Percentiles rank a stretch among this genome's conserved stretches.
These are phyloP conservation scores for Suillus clintonianus DNA, from an alignment of 768 basidiomycete species.

Conservation along the genomic window DNA sequence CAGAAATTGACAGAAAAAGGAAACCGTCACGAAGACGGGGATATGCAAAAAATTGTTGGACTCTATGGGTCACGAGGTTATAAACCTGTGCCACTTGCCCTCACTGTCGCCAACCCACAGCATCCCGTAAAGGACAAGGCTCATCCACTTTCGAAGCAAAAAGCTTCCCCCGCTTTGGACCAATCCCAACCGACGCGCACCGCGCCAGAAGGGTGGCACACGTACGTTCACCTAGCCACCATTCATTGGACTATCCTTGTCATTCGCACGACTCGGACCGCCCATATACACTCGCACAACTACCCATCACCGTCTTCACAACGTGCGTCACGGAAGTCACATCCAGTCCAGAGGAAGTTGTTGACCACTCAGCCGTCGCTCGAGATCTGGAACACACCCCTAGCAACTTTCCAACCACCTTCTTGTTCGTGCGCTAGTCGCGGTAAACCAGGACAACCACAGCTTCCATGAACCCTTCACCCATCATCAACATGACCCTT, in stretches of 20 bases:
- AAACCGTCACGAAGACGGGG: constrained; percentile 28
- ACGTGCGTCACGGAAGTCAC: constrained; percentile 7
- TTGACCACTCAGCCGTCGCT: constrained; percentile 22
- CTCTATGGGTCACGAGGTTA: constrained; percentile 28
- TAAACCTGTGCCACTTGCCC: constrained; percentile 30
- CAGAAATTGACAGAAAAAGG: not conserved
- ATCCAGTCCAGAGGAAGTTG: constrained; percentile 1
- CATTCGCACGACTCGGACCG: constrained; percentile 35
- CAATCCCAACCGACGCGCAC: constrained; percentile 23
- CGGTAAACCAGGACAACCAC: constrained; percentile 17
- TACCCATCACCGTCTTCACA: constrained; percentile 21
- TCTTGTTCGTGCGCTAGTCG: constrained; percentile 37
- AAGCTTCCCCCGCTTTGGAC: constrained; percentile 41
- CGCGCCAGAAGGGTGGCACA: constrained; percentile 25
- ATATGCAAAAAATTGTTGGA: constrained; percentile 31
- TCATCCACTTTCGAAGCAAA: constrained; percentile 43
- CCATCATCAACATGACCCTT: constrained; percentile 12
- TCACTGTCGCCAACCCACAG: constrained; percentile 20
- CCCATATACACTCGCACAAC: constrained; percentile 19
- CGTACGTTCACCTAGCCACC: constrained; percentile 36
- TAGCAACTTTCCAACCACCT: constrained; percentile 20
- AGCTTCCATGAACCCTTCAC: constrained; percentile 13
- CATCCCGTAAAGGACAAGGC: constrained; percentile 15
- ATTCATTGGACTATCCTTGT: constrained; percentile 35
- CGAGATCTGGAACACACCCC: constrained; percentile 28